Conservation (phyloP, 2,329 filamentous ascomycete species). For the Albophoma yamanashiensis region DNA sequence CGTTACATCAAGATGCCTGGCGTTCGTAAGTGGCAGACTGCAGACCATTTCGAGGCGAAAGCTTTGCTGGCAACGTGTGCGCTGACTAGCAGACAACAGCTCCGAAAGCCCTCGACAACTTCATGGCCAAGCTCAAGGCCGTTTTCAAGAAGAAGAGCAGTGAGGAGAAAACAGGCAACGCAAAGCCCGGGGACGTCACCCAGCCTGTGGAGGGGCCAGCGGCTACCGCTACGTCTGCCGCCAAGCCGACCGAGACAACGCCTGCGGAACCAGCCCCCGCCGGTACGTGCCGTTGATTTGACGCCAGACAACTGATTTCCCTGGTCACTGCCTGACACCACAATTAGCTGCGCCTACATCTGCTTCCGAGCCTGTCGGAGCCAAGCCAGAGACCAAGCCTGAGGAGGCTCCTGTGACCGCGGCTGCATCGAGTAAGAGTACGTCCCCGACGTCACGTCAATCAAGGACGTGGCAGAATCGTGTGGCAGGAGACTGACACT, state of each 20-base stretch:
- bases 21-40: constrained; percentile 32
- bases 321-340: background rate
- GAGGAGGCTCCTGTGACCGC: constrained; percentile 15
- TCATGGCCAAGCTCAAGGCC: constrained; percentile 45
- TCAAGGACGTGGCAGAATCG: background rate
- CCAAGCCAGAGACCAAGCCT: constrained; percentile 14
- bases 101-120: constrained; percentile 38
- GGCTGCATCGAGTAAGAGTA: constrained; percentile 10
- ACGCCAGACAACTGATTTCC: background rate
- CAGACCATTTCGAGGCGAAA: background rate
- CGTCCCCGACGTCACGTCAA: background rate
- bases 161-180: constrained; percentile 16
- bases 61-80: background rate
- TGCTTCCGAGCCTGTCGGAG: constrained; percentile 14
- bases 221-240: constrained; percentile 14
- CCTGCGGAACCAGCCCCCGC: constrained; percentile 18
- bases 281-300: constrained; percentile 12
- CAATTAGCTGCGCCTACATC: constrained; percentile 12
- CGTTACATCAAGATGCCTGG: constrained; percentile 33
- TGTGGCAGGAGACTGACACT: background rate
- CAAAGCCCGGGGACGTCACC: constrained; percentile 13
- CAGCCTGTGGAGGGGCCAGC: constrained; percentile 12
- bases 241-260: constrained; percentile 25
- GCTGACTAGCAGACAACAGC: constrained; percentile 21
- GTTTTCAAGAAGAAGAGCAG: constrained; percentile 37